Percentiles rank a stretch among this genome's conserved stretches.
Conservation (phyloP, 169 alveolate species). For the Eimeria maxima region DNA sequence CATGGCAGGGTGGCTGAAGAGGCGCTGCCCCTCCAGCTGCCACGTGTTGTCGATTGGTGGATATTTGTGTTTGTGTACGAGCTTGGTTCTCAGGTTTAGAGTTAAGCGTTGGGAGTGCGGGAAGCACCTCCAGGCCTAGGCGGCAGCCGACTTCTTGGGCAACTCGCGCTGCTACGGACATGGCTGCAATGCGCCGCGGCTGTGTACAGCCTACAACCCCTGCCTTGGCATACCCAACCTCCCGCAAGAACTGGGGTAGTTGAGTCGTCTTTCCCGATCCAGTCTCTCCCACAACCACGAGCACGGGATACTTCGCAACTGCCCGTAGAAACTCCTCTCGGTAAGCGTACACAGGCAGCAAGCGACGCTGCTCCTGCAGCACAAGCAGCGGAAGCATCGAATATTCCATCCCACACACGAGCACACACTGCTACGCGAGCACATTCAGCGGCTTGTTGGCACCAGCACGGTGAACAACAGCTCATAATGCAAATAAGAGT, state of each 20-base stretch:
- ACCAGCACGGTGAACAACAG: background rate
- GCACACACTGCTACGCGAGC: background rate
- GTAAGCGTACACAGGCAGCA: slow-evolving; percentile 97
- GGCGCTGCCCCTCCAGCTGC: background rate
- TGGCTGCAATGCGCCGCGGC: slow-evolving; percentile 99
- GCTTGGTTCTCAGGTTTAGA: background rate
- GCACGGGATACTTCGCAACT: slow-evolving; percentile 95
- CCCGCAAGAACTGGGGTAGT: slow-evolving; percentile 98
- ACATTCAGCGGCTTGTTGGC: background rate
- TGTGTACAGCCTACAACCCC: slow-evolving; percentile 99
- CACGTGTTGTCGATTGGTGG: background rate
- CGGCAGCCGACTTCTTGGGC: slow-evolving; percentile 98
- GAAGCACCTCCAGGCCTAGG: slow-evolving; percentile 96
- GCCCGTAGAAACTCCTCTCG: slow-evolving; percentile 96
- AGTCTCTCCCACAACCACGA: slow-evolving; percentile 99
- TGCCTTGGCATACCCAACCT: slow-evolving; percentile 96
- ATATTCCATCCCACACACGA: background rate
- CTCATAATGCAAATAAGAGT: background rate
- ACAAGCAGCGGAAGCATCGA: slow-evolving; percentile 1
- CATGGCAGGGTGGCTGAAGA: background rate
- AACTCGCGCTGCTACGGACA: slow-evolving; percentile 99
- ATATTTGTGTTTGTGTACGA: background rate
- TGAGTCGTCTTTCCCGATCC: slow-evolving; percentile 99
- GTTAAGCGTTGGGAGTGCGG: background rate
- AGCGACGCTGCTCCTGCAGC: slow-evolving; percentile 84